These are phyloP conservation scores for Asclepias syriaca DNA, from an alignment of 257 asterid species.

Conservation along the genomic window DNA sequence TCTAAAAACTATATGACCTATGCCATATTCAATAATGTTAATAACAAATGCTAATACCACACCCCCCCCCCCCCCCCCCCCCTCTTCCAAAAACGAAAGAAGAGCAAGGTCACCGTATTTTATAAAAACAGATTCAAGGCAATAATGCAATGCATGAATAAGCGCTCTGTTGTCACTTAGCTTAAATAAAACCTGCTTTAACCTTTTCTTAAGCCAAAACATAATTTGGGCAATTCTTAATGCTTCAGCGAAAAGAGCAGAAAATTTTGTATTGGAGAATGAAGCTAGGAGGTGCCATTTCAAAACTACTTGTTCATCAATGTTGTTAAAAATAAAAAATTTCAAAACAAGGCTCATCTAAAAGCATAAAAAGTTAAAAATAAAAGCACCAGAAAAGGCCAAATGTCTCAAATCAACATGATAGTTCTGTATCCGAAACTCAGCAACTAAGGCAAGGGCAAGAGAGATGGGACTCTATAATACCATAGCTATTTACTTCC, in stretches of 20 bases:
- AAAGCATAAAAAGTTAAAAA: neutral
- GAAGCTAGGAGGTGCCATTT: neutral
- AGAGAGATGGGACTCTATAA: neutral
- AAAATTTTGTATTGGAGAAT: neutral
- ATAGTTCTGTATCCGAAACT: neutral
- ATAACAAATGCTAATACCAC: too few relatives aligned
- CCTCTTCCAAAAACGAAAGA: too few relatives aligned
- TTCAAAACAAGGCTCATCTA: too few relatives aligned
- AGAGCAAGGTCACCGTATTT: neutral
- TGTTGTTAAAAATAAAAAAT: neutral
- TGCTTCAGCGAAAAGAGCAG: neutral
- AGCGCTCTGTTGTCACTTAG: neutral
- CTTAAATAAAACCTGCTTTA: neutral
- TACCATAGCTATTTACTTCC: neutral
- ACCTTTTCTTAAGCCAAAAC: neutral
- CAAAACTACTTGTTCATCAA: neutral
- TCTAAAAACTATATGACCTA: neutral
- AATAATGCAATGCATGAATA: neutral
- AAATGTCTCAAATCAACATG: neutral
- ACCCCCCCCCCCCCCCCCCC: too few relatives aligned
- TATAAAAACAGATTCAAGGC: neutral
- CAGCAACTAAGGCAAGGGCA: neutral
- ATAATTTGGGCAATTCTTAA: neutral
- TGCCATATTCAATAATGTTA: neutral
- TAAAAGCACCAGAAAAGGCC: neutral